Percentiles rank a stretch among this genome's conserved stretches.
Conservation (phyloP, 1,284 basidiomycete species). For the Tilletia indica region DNA sequence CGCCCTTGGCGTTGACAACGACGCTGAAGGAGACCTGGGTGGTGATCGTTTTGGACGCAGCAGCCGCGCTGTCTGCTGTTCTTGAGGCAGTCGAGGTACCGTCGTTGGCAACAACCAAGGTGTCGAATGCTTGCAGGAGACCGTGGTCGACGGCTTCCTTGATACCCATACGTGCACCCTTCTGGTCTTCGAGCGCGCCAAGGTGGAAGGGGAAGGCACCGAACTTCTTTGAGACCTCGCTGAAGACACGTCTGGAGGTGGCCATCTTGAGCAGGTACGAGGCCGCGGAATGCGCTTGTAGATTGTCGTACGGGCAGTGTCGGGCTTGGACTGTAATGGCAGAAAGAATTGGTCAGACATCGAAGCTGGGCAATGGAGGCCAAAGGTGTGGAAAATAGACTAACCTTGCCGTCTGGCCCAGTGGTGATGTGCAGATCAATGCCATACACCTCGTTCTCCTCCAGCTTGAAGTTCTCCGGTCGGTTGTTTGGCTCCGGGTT, state of each 20-base stretch:
- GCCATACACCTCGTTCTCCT: conserved; percentile 92
- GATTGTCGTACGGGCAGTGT: conserved; percentile 85
- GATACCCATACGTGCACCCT: conserved; percentile 87
- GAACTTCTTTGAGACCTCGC: conserved; percentile 95
- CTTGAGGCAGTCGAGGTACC: conserved; percentile 53
- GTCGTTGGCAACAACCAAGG: conserved; percentile 56
- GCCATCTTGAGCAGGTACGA: conserved; percentile 98
- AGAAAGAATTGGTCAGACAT: conserved; percentile 30
- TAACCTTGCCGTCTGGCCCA: conserved; percentile 42
- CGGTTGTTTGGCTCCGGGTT: conserved; percentile 42
- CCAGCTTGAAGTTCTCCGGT: conserved; percentile 50
- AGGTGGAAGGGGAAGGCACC: conserved; percentile 98
- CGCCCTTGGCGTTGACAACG: conserved; percentile 71
- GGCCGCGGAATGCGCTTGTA: conserved; percentile 76
- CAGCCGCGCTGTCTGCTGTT: conserved; percentile 2
- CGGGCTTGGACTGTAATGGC: conserved; percentile 66
- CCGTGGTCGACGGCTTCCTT: conserved; percentile 93
- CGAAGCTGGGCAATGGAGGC: too few relatives aligned
- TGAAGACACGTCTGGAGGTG: conserved; percentile 88
- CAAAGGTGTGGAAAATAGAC: neutral
- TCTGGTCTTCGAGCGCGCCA: conserved; percentile 89
- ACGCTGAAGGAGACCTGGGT: conserved; percentile 95
- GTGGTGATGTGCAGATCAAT: conserved; percentile 78
- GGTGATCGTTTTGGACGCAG: conserved; percentile 39
- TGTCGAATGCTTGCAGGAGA: conserved; percentile 84